Evolutionary conservation across 495 filamentous ascomycete genomes (phyloP), one percentile per base, ranked within the genome.

Genomic region (Tuber magnatum): DNA sequence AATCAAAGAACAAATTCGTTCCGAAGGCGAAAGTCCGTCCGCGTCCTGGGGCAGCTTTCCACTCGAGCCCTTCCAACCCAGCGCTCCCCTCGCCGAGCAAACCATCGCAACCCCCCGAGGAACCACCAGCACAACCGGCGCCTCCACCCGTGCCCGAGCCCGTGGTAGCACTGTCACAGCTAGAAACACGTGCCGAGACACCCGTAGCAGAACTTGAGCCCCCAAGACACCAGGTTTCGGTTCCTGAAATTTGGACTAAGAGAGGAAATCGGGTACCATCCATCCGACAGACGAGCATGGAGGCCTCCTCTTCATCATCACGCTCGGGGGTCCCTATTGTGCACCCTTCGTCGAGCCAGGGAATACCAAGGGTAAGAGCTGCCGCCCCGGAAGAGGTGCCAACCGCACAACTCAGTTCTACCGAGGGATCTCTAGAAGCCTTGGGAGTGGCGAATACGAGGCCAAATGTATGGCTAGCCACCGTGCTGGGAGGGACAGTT

Each of bases 1-100:
- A 82, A 76, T 82, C 80, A 20, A 82, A 82, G 71, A 80, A 79
- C 56, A 82, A 81, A 56, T 82, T 82, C 69, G 80, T 72, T n/a
- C 80, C 80, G 22, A 82, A 82, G 69, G 80, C 80, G 20, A 79
- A 79, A 68, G 74, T 69, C n/a, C 80, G 80, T 6, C 69, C 77
- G 38, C 73, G 74, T 3, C 22, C 44, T 16, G 61, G 77, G 8
- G 69, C 73, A 35, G 8, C 38, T 32, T 5, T 9, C 14, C 41
- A 46, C 56, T 35, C 44, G 8, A 61, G 41, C 14, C 35, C 48
- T 28, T 28, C 32, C 38, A 65, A 74, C 16, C 38, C 61, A 39
- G 43, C 51, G 32, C 51, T 70, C 18, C 41, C 32, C 3, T 72
- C 69, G 40, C 43, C 20, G 41, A 39, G 20, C 4, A 43, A 70